Conservation (phyloP, 2,329 filamentous ascomycete species). For the Aspergillus eucalypticola region DNA sequence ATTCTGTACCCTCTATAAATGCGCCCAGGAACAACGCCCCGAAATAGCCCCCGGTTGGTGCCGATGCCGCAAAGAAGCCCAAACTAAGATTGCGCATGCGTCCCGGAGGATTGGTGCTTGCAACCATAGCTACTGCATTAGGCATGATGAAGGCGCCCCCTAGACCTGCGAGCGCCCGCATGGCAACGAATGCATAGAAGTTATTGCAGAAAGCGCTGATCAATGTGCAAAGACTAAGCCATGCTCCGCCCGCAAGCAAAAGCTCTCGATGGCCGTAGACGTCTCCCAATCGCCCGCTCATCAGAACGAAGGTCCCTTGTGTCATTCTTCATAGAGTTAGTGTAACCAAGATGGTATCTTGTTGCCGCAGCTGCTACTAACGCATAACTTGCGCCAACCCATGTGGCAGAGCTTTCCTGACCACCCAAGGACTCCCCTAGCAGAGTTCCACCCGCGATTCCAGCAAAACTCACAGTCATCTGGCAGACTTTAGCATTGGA, state of each 20-base stretch:
- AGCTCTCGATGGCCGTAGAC: conserved; percentile 59
- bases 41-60: conserved; percentile 50
- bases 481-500: conserved; percentile 1
- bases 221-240: conserved; percentile 58
- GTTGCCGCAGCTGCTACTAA: conserved; percentile 12
- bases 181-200: conserved; percentile 46
- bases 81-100: conserved; percentile 48
- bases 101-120: conserved; percentile 51
- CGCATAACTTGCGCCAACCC: conserved; percentile 31
- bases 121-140: conserved; percentile 54
- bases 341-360: background rate
- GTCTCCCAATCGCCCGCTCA: conserved; percentile 59
- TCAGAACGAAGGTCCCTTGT: conserved; percentile 60
- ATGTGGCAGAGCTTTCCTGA: conserved; percentile 25
- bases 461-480: conserved; percentile 33
- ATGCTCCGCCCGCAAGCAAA: conserved; percentile 56
- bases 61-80: conserved; percentile 50
- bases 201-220: conserved; percentile 51
- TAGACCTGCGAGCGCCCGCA: conserved; percentile 52
- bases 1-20: conserved; percentile 38
- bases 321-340: conserved; percentile 41
- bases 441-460: conserved; percentile 26
- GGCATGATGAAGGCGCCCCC: conserved; percentile 56
- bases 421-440: conserved; percentile 23
- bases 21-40: conserved; percentile 45